Base-by-base conservation (phyloP, 2,329 filamentous ascomycete genomes). In the Colletotrichum liaoningense region DNA sequence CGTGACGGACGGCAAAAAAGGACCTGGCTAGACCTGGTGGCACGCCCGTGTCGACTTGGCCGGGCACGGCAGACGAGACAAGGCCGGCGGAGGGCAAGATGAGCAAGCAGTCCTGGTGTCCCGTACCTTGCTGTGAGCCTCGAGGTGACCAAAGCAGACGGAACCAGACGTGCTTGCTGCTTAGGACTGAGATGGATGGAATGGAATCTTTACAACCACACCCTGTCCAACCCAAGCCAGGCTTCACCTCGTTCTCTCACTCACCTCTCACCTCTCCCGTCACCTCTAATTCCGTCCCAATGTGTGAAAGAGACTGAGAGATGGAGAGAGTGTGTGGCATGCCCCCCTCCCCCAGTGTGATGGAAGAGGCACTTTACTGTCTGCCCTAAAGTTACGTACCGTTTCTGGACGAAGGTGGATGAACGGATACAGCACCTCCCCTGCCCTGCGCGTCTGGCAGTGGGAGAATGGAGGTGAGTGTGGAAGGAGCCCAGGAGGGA, bases 381-480 rank as follows among this genome's bases (percentile, higher is more conserved):
- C n/a, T 38, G 33, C 19, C 42, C 33, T 35, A 33, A 28, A 24
- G 24, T 14, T 56, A 65, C 49, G 33, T 55, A 58, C 69, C 64
- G 35, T 63, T 63, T 72, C 49, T 69, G 52, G 69, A 72, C 42
- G 52, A 58, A 58, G 56, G 46, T 56, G 22, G 56, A 58, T 14
- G 46, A n/a, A 42, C 5, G 60, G 30, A 52, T 54, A 54, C 28
- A 52, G n/a, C 28, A 49, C 59, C 38, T 63, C 52, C 42, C 42
- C 49, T 42, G 38, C 59, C 19, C 42, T 63, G 59, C 59, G 9
- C n/a, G 46, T 30, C 62, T 26, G 33, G 58, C 58, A 38, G 42
- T 28, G 59, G 33, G 24, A 52, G 28, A 49, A 14, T 42, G 33
- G 33, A 42, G 38, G 38, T 42, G 38, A n/a, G 42, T 4, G 42